Evolutionary conservation across 768 basidiomycete genomes (phyloP), one percentile per base, ranked within the genome.

Genomic region (Suillus americanus): DNA sequence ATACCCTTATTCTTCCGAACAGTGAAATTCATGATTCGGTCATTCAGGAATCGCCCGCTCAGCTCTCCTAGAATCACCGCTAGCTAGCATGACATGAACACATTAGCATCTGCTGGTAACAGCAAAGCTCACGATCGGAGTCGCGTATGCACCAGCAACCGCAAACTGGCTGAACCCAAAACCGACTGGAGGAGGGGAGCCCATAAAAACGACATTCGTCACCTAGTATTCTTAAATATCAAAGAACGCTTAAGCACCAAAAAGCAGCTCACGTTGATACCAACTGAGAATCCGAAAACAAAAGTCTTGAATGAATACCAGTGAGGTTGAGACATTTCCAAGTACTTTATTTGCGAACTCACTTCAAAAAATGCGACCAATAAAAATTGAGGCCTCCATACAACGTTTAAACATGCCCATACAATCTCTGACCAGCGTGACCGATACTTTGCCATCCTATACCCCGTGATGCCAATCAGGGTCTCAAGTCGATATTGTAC

Each of bases 181-280:
- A 1, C 84, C 86, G 5, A 74, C 65, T 0, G 85, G 84, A 0
- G 75, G 67, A 0, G 83, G 82, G 2, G 76, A 74, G 5, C 81
- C 84, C 5, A 86, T 72, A 72, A 86, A 86, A 6, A 86, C 83
- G 0, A 81, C 84, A 48, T 83, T 84, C 7, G 86, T 87, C 23
- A 84, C 82, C 80, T 86, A 62, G 4, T 7, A 23, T 33, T 12
- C 20, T 54, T 54, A n/a, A 38, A 6, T n/a, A 33, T 30, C 10
- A 28, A 35, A 6, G 9, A 3, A 23, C 9, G 5, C 45, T 8
- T 13, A 7, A 35, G 20, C 12, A 35, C n/a, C 53, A 33, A 54
- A 54, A 4, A 54, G 18, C 53, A 54, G 12, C 79, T 66, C 45
- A 81, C 79, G 54, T 81, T 82, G 51, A 82, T 72, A 48, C 84